Percentiles rank a stretch among this genome's conserved stretches.
These are phyloP conservation scores for Diaporthe ilicicola DNA, from an alignment of 2,329 filamentous ascomycete species.

Conservation along the genomic window DNA sequence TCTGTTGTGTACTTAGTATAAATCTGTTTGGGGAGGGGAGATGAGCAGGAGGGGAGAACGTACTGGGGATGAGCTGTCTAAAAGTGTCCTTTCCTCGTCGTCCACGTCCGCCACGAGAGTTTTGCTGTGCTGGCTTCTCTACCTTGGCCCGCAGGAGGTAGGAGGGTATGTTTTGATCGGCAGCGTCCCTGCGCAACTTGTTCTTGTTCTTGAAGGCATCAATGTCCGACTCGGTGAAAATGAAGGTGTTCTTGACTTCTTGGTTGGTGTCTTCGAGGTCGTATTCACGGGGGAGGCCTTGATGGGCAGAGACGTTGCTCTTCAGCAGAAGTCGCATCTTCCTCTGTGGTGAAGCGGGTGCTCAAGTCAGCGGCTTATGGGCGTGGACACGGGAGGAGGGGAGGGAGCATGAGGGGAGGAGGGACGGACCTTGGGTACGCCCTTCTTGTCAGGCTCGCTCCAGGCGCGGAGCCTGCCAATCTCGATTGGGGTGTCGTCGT, in stretches of 20 bases:
- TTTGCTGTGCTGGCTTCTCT: conserved; percentile 55
- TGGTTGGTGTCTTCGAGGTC: conserved; percentile 75
- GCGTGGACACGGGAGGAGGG: background rate
- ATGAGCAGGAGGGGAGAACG: conserved; percentile 42
- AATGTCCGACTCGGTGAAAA: conserved; percentile 94
- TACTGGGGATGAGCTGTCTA: conserved; percentile 79
- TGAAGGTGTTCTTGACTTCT: conserved; percentile 81
- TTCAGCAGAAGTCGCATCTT: conserved; percentile 73
- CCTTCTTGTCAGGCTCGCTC: conserved; percentile 54
- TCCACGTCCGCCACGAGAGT: conserved; percentile 34
- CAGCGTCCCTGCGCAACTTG: conserved; percentile 62
- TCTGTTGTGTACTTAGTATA: conserved; percentile 6
- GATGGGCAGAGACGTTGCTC: conserved; percentile 71
- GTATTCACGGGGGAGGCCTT: conserved; percentile 87
- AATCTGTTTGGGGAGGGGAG: background rate
- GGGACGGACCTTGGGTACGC: conserved; percentile 41
- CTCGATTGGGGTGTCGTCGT: conserved; percentile 83
- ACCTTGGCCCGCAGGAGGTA: conserved; percentile 59
- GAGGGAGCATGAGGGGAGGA: background rate
- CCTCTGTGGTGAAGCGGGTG: conserved; percentile 40
- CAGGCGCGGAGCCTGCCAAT: conserved; percentile 77
- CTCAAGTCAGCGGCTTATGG: background rate
- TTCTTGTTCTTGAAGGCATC: conserved; percentile 75
- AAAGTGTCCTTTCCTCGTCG: conserved; percentile 61
- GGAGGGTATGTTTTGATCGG: conserved; percentile 66